Evolutionary conservation across 2,329 filamentous ascomycete genomes (phyloP).

Genomic region (Sporothrix protearum): DNA sequence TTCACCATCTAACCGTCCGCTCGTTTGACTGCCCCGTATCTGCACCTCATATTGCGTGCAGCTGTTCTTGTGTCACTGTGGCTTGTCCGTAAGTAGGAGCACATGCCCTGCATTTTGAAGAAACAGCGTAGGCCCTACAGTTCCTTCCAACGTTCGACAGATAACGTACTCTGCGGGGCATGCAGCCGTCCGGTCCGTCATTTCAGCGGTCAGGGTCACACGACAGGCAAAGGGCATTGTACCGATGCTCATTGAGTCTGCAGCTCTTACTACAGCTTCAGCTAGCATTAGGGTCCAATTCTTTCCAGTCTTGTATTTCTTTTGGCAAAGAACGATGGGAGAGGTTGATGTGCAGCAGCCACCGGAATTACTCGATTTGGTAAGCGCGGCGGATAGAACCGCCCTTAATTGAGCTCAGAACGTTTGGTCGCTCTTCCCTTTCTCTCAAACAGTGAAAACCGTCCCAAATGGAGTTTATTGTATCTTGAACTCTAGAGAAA

Average conservation of each 20-base stretch:
- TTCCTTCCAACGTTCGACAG: not conserved
- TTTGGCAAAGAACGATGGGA: no score
- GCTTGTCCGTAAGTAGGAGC: not conserved
- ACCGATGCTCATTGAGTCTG: no score
- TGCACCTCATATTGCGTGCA: conserved; percentile 2
- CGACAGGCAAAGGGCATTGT: not conserved
- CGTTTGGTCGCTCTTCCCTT: no score
- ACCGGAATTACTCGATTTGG: not conserved
- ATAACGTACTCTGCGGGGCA: not conserved
- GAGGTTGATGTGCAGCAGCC: not conserved
- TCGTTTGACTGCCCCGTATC: not conserved
- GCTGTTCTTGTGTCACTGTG: not conserved
- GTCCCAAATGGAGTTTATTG: no score
- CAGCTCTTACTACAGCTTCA: no score
- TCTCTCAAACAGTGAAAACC: no score
- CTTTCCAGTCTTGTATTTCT: no score
- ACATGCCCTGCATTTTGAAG: not conserved
- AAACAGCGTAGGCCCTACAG: no score
- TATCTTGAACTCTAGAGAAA: no score
- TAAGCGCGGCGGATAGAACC: not conserved
- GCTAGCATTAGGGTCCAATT: not conserved
- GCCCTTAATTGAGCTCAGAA: not conserved
- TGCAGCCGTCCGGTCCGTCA: not conserved
- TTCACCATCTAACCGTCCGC: no score
- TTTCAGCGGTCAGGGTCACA: not conserved